Conservation (phyloP, 192 early-diverging fungal species). For the Jimgerdemannia flammicorona region DNA sequence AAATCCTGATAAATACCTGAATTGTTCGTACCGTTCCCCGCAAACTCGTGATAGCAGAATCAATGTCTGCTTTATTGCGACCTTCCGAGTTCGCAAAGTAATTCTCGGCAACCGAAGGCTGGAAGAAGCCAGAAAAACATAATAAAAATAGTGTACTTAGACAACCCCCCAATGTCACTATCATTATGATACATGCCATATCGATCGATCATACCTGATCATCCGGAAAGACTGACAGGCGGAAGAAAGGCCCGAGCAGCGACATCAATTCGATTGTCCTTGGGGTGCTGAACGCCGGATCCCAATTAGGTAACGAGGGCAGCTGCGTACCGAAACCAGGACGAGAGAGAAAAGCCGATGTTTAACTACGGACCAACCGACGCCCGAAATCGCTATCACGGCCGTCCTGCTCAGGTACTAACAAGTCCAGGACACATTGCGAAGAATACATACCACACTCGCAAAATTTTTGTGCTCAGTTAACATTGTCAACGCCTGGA, state of each 20-base stretch:
- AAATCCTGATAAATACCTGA: slow-evolving; percentile 25
- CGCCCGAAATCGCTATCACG: too few relatives aligned
- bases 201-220: slow-evolving; percentile 31
- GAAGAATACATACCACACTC: slow-evolving; percentile 29
- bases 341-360: too few relatives aligned
- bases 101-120: slow-evolving; percentile 43
- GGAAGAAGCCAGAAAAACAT: neutral
- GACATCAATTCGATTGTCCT: slow-evolving; percentile 51
- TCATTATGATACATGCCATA: too few relatives aligned
- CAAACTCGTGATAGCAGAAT: slow-evolving; percentile 50
- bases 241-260: slow-evolving; percentile 76
- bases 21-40: slow-evolving; percentile 57
- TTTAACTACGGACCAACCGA: too few relatives aligned
- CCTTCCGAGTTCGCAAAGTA: slow-evolving; percentile 49
- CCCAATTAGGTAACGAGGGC: neutral
- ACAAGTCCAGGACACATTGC: too few relatives aligned
- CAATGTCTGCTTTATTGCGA: slow-evolving; percentile 47
- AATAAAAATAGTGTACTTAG: too few relatives aligned
- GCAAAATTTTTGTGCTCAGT: slow-evolving; percentile 54
- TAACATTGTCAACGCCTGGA: slow-evolving; percentile 46
- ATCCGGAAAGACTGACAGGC: slow-evolving; percentile 45
- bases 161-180: too few relatives aligned
- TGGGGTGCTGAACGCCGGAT: neutral
- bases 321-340: neutral
- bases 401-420: too few relatives aligned